These are phyloP conservation scores for Tanozyma kutaoensis DNA, from an alignment of 805 yeast species.

Conservation along the genomic window DNA sequence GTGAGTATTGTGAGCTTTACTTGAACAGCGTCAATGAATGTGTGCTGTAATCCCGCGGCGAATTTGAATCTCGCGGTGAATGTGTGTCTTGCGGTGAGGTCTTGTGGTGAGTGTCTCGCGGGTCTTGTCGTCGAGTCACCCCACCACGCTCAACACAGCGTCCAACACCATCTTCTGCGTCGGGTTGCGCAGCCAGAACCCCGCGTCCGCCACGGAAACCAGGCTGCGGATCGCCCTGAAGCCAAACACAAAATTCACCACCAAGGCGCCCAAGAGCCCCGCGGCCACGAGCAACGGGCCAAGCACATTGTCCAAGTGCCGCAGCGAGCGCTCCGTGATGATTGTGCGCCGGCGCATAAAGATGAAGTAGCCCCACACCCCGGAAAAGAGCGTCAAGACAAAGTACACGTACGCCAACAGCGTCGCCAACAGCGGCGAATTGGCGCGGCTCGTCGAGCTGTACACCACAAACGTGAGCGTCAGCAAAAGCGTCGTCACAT, in stretches of 20 bases:
- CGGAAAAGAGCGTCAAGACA: slow-evolving; percentile 67
- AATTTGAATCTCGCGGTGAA: too few species aligned
- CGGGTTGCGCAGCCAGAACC: slow-evolving; percentile 18
- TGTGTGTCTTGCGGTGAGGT: too few species aligned
- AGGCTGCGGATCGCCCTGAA: slow-evolving; percentile 15
- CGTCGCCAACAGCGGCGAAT: slow-evolving; percentile 51
- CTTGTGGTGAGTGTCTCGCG: too few species aligned
- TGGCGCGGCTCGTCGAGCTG: slow-evolving; percentile 57
- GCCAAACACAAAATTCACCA: slow-evolving; percentile 62
- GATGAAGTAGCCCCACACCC: slow-evolving; percentile 79
- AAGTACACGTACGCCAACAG: slow-evolving; percentile 70
- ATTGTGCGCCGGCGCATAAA: slow-evolving; percentile 58
- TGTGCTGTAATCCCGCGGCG: too few species aligned
- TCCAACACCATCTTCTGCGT: slow-evolving; percentile 22
- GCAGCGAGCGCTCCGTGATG: slow-evolving; percentile 72
- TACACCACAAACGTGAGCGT: slow-evolving; percentile 77
- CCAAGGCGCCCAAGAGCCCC: slow-evolving; percentile 53
- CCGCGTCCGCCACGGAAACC: slow-evolving; percentile 10
- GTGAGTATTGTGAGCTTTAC: too few species aligned
- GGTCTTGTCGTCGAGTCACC: too few species aligned
- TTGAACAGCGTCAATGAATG: too few species aligned
- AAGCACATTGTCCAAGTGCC: slow-evolving; percentile 76
- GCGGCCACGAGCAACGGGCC: slow-evolving; percentile 78
- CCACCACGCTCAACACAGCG: slow-evolving; percentile 15
- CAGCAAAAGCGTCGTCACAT: slow-evolving; percentile 73